phyloP scores from a whole-genome alignment of 116 monocot species.

The Trichopus zeylanicus region DNA sequence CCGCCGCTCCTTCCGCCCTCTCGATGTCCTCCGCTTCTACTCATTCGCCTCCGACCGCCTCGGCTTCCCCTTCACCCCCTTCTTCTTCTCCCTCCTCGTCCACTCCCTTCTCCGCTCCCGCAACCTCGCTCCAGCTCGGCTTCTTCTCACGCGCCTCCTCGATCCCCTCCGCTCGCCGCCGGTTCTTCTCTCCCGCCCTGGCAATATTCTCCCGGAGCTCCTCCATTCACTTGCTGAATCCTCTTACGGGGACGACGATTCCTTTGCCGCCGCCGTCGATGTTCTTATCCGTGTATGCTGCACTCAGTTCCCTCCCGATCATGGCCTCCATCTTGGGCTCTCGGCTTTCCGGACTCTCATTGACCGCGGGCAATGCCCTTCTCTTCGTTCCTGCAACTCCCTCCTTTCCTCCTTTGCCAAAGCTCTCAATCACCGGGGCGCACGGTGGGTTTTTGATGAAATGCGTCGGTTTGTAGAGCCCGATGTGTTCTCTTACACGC shows the following conservation, averaged over 20 bases:
- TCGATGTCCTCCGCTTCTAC: conserved; percentile 30
- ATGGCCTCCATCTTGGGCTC: conserved; percentile 10
- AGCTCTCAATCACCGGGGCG: conserved; percentile 8
- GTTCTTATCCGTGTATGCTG: conserved; percentile 45
- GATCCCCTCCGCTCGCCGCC: conserved; percentile 6
- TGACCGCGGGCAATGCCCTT: conserved; percentile 27
- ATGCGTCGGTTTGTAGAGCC: conserved; percentile 40
- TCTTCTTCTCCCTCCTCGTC: conserved; percentile 25
- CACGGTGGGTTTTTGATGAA: conserved; percentile 43
- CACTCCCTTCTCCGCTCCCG: conserved; percentile 41
- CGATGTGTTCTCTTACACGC: conserved; percentile 64
- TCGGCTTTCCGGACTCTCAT: conserved; percentile 31
- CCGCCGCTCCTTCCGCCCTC: conserved; percentile 10
- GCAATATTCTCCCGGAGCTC: conserved; percentile 26
- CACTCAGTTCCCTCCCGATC: conserved; percentile 21
- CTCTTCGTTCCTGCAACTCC: conserved; percentile 48
- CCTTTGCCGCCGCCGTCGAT: conserved; percentile 18
- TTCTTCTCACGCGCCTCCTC: conserved; percentile 32
- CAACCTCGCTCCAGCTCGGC: conserved; percentile 30
- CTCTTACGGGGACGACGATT: background rate
- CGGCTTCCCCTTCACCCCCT: conserved; percentile 24
- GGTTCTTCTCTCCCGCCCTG: background rate
- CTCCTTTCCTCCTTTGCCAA: conserved; percentile 33
- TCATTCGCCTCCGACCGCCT: conserved; percentile 30
- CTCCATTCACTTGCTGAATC: conserved; percentile 16